Base-by-base conservation (phyloP, 1,284 basidiomycete genomes). In the Trichosporon sp. region DNA sequence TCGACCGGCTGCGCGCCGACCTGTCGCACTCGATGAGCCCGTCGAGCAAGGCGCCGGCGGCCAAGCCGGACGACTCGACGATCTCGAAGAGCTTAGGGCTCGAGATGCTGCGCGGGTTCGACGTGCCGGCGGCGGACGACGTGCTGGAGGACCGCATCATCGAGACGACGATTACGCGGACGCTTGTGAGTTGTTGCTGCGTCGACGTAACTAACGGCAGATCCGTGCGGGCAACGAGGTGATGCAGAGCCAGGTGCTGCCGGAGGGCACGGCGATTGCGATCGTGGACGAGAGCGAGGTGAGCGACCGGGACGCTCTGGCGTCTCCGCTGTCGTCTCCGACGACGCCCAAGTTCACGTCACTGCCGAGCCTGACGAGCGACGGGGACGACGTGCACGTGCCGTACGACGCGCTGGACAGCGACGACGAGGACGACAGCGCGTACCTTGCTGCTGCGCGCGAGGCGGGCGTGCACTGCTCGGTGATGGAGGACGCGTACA, bases 1-100 rank as follows among this genome's bases (percentile, higher is more conserved):
- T 96, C 74, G 93, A 95, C 79, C 87, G 93, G 35, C 89, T 95
- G 87, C 86, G 91, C 35, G 93, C 90, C 74, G 93, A 96, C 75
- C 89, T 95, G 86, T 60, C 56, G 18, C 27, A 29, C 29, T 60
- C 56, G 18, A n/a, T 60, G 56, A 60, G 29, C 8, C 56, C 56
- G 6, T 60, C 56, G 29, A 60, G 56, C 56, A 60, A 60, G 29
- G 56, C 56, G 4, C 56, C 56, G 7, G 56, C 27, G 2, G 56
- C 56, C 56, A 60, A 60, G 31, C 27, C 56, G 5, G 56, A 60
- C 31, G 56, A 60, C 27, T 60, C 85, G 31, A 92, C 89, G 68
- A 81, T 95, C 67, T 91, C 89, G 73, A 89, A 90, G 83, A 92
- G 89, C 76, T 82, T 95, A 7, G 93, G 92, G 0, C 90, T 89